These are phyloP conservation scores for Exophiala spinifera DNA, from an alignment of 2,329 filamentous ascomycete species.

Conservation along the genomic window DNA sequence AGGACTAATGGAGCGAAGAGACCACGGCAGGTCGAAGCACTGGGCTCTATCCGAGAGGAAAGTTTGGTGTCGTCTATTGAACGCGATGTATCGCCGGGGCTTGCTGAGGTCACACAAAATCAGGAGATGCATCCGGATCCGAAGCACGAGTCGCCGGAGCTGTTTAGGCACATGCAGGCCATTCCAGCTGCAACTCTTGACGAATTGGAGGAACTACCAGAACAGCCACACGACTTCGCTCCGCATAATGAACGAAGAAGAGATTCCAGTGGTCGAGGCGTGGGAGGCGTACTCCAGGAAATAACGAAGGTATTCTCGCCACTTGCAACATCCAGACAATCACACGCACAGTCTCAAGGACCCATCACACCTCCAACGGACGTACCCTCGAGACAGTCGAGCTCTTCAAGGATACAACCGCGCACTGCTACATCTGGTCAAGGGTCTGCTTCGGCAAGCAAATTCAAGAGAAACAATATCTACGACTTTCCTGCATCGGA, in stretches of 20 bases:
- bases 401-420: conserved; percentile 4
- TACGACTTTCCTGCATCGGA: conserved; percentile 28
- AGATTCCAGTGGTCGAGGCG: background rate
- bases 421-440: conserved; percentile 1
- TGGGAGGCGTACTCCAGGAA: background rate
- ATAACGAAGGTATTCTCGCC: background rate
- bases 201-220: conserved; percentile 20
- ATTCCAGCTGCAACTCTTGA: conserved; percentile 18
- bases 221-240: conserved; percentile 12
- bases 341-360: background rate
- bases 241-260: background rate
- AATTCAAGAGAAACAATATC: conserved; percentile 23
- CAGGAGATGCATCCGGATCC: conserved; percentile 8
- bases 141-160: conserved; percentile 24
- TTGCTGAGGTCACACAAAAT: conserved; percentile 14
- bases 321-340: background rate
- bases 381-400: conserved; percentile 1
- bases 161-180: conserved; percentile 15
- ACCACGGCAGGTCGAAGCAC: conserved; percentile 21
- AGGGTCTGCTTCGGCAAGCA: conserved; percentile 18
- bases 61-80: conserved; percentile 24
- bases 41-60: conserved; percentile 19
- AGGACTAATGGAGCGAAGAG: conserved; percentile 16
- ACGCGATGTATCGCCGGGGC: conserved; percentile 12
- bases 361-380: conserved; percentile 15